Evolutionary conservation across 176 grass and related monocot species (phyloP).

Genomic region (Otatea glauca): DNA sequence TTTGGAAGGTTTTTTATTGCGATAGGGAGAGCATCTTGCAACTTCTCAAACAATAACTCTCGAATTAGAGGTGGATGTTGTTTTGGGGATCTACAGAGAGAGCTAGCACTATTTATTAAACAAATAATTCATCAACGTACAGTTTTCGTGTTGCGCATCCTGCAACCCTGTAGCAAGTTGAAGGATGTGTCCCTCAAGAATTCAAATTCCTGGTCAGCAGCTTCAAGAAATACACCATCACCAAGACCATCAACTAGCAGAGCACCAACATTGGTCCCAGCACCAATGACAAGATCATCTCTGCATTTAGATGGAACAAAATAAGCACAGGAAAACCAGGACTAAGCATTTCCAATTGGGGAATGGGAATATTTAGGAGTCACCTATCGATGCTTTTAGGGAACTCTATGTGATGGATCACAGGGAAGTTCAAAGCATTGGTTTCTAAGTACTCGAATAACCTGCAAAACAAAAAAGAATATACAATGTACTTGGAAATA

Average conservation of each 20-base stretch:
- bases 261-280: conserved; percentile 78
- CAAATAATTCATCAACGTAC: conserved; percentile 48
- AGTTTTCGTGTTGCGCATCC: conserved; percentile 99
- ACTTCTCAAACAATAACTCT: neutral
- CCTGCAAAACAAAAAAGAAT: conserved; percentile 47
- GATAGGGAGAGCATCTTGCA: neutral
- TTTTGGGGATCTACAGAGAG: conserved; percentile 17
- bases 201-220: conserved; percentile 79
- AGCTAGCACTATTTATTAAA: neutral
- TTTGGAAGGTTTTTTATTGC: neutral
- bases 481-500: neutral
- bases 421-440: conserved; percentile 79
- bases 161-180: conserved; percentile 97
- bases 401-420: conserved; percentile 90
- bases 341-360: neutral
- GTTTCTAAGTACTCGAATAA: conserved; percentile 86
- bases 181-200: conserved; percentile 95
- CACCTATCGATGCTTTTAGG: conserved; percentile 71
- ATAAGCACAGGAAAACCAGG: conserved; percentile 37
- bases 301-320: conserved; percentile 50
- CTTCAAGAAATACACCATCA: conserved; percentile 87
- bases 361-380: neutral
- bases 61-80: neutral
- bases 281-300: conserved; percentile 92
- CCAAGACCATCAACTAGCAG: conserved; percentile 97